phyloP scores from a whole-genome alignment of 2,329 filamentous ascomycete species.

The Ophiostoma sp. region DNA sequence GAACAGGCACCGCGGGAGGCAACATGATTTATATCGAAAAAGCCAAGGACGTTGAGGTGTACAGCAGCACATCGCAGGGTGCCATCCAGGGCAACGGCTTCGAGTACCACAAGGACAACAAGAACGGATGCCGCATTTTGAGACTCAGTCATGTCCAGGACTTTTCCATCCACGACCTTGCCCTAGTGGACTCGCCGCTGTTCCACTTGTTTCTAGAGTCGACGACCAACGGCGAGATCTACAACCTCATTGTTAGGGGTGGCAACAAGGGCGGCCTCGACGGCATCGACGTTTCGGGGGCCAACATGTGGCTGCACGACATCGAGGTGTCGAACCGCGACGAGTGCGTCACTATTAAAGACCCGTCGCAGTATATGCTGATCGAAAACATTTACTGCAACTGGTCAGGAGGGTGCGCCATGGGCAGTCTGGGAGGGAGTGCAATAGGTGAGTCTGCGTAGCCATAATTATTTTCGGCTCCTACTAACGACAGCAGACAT shows the following conservation, averaged over 20 bases:
- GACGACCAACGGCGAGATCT: constrained; percentile 52
- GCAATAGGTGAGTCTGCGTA: constrained; percentile 34
- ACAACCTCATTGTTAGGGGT: constrained; percentile 56
- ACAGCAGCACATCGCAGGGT: constrained; percentile 44
- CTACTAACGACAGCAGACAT: constrained; percentile 38
- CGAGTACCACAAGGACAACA: constrained; percentile 42
- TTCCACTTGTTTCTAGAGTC: constrained; percentile 35
- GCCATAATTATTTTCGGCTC: not conserved
- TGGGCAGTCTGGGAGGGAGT: constrained; percentile 52
- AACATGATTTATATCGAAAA: constrained; percentile 35
- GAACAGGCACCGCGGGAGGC: constrained; percentile 29
- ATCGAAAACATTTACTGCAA: constrained; percentile 63
- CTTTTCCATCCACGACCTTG: constrained; percentile 52
- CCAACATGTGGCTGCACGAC: constrained; percentile 60
- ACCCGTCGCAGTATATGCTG: constrained; percentile 54
- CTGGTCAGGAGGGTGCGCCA: constrained; percentile 58
- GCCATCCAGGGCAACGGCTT: constrained; percentile 54
- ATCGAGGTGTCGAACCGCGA: constrained; percentile 63
- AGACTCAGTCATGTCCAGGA: constrained; percentile 46
- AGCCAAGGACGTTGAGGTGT: constrained; percentile 49
- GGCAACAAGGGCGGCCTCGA: constrained; percentile 54
- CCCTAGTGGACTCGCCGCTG: constrained; percentile 44
- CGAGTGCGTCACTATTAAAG: constrained; percentile 47
- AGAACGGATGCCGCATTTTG: constrained; percentile 47
- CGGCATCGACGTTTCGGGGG: constrained; percentile 56